Evolutionary conservation across 75 land plant genomes (phyloP).

Genomic region (Azolla pinnata): DNA sequence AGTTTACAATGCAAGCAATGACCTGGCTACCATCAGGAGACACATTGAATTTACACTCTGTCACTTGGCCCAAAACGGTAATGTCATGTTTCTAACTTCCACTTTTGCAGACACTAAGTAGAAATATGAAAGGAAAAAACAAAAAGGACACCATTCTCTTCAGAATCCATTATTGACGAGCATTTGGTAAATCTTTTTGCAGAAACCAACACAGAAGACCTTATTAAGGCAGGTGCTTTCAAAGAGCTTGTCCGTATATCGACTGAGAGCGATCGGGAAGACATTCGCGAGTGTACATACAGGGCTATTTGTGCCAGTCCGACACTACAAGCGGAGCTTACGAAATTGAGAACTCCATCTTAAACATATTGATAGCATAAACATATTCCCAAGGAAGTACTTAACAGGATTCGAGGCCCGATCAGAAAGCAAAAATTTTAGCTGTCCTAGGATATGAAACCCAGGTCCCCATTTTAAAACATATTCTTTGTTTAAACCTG

Average conservation of each 20-base stretch:
- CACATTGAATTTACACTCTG: constrained; percentile 84
- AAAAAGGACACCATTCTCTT: not conserved
- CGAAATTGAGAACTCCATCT: no score
- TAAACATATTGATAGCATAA: no score
- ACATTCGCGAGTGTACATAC: constrained; percentile 10
- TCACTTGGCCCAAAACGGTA: constrained; percentile 82
- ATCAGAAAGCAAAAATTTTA: no score
- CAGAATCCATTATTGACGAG: not conserved
- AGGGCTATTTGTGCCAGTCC: constrained; percentile 9
- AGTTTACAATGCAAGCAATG: constrained; percentile 70
- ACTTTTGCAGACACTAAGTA: no score
- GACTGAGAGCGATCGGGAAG: constrained; percentile 4
- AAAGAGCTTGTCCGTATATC: constrained; percentile 13
- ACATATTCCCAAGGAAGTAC: no score
- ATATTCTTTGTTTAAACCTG: no score
- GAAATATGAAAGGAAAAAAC: not conserved
- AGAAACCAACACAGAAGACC: constrained; percentile 12
- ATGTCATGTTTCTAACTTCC: no score
- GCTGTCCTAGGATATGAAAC: no score
- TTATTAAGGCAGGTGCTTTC: constrained; percentile 11
- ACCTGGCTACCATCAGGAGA: constrained; percentile 54
- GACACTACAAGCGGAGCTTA: not conserved
- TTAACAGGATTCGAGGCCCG: no score
- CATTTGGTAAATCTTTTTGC: not conserved
- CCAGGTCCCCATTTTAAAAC: no score